Evolutionary conservation across 441 rosid genomes (phyloP).

Genomic region (Omphalea diandra): DNA sequence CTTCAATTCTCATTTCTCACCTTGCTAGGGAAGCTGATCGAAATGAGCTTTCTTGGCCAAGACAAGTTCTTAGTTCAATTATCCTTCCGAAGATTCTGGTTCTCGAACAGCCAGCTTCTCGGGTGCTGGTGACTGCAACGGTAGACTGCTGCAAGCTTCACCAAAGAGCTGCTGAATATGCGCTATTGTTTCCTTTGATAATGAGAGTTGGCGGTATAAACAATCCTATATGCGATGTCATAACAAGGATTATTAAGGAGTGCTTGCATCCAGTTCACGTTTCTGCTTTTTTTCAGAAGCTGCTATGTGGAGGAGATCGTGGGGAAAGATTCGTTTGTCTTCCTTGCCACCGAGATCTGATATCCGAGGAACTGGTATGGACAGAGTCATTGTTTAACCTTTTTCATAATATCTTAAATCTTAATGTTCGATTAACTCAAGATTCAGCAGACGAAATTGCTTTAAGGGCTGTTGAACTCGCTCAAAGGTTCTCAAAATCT

Average conservation of each 20-base stretch:
- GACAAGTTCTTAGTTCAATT: constrained; percentile 58
- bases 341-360: constrained; percentile 53
- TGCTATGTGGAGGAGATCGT: constrained; percentile 50
- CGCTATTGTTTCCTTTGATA: constrained; percentile 53
- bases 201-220: constrained; percentile 59
- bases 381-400: constrained; percentile 66
- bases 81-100: constrained; percentile 66
- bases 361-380: constrained; percentile 61
- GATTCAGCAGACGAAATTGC: constrained; percentile 59
- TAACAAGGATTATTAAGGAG: constrained; percentile 56
- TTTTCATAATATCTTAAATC: constrained; percentile 57
- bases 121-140: constrained; percentile 50
- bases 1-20: constrained; percentile 55
- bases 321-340: constrained; percentile 44
- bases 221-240: constrained; percentile 50
- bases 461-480: constrained; percentile 34
- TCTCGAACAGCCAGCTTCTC: constrained; percentile 58
- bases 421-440: constrained; percentile 51
- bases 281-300: constrained; percentile 66
- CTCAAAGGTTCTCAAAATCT: constrained; percentile 54
- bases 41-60: constrained; percentile 58
- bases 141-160: constrained; percentile 67
- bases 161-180: constrained; percentile 64
- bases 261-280: constrained; percentile 77
- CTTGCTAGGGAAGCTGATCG: constrained; percentile 37